Percentiles rank a stretch among this genome's conserved stretches.
Evolutionary conservation across 805 yeast genomes (phyloP).

Genomic region (Starmerella davenportii): DNA sequence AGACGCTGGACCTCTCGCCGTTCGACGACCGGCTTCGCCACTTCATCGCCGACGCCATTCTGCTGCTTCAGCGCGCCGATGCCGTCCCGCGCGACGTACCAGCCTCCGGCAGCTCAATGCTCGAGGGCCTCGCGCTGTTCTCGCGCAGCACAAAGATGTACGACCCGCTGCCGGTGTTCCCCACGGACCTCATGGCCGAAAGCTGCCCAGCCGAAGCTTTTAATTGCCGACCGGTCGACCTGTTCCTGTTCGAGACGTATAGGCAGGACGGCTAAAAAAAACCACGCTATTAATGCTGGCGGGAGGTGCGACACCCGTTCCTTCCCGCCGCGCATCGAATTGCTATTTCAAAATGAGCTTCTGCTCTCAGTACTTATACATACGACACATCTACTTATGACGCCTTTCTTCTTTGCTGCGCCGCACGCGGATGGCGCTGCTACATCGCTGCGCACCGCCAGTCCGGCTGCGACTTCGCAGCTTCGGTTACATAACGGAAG

Average conservation of each 20-base stretch:
- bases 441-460: no score
- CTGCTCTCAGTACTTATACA: no score
- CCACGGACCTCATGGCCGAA: slow-evolving; percentile 30
- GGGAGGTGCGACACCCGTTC: no score
- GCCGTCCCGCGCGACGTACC: neutral
- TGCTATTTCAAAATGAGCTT: no score
- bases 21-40: neutral
- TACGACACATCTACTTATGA: no score
- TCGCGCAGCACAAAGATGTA: slow-evolving; percentile 17
- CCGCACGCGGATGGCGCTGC: no score
- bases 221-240: slow-evolving; percentile 29
- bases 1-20: neutral
- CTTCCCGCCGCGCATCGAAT: no score
- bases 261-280: neutral
- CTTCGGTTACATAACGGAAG: no score
- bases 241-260: slow-evolving; percentile 37
- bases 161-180: slow-evolving; percentile 27
- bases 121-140: slow-evolving; percentile 14
- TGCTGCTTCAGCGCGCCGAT: neutral
- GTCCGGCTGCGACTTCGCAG: no score
- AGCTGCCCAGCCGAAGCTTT: no score
- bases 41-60: neutral
- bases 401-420: no score
- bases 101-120: neutral
- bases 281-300: neutral